Evolutionary conservation across 2,329 filamentous ascomycete species (phyloP).

Genomic region (Ophiocordyceps camponoti-rufipedis): DNA sequence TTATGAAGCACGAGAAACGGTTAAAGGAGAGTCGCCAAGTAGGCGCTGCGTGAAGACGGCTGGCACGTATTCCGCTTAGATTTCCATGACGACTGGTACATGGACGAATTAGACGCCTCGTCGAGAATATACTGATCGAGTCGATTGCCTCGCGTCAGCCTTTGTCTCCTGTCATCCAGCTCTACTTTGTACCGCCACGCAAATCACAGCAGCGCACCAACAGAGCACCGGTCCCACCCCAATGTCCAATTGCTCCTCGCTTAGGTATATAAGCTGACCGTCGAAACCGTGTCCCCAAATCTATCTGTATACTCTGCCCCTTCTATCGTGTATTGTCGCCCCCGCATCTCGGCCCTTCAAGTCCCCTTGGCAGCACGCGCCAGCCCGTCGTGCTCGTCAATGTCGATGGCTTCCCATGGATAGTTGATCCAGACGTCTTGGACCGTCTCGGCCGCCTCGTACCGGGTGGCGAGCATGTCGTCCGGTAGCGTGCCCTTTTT

Average conservation of each 20-base stretch:
- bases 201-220: background rate
- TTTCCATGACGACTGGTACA: background rate
- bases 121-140: background rate
- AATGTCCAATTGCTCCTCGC: background rate
- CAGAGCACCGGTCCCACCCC: background rate
- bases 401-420: conserved; percentile 91
- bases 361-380: conserved; percentile 27
- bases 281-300: background rate
- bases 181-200: background rate
- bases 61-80: background rate
- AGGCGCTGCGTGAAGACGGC: conserved; percentile 25
- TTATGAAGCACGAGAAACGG: conserved; percentile 93
- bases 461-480: conserved; percentile 60
- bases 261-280: background rate
- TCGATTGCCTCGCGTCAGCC: too few species aligned
- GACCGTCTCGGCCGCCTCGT: conserved; percentile 73
- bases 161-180: background rate
- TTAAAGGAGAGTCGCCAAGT: conserved; percentile 59
- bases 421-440: conserved; percentile 98
- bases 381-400: conserved; percentile 72
- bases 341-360: background rate
- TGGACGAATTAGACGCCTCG: background rate
- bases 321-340: background rate
- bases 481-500: conserved; percentile 80
- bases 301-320: background rate